Evolutionary conservation across 2,329 filamentous ascomycete genomes (phyloP), one percentile per base, ranked within the genome.

Genomic region (Catunica adiposa): DNA sequence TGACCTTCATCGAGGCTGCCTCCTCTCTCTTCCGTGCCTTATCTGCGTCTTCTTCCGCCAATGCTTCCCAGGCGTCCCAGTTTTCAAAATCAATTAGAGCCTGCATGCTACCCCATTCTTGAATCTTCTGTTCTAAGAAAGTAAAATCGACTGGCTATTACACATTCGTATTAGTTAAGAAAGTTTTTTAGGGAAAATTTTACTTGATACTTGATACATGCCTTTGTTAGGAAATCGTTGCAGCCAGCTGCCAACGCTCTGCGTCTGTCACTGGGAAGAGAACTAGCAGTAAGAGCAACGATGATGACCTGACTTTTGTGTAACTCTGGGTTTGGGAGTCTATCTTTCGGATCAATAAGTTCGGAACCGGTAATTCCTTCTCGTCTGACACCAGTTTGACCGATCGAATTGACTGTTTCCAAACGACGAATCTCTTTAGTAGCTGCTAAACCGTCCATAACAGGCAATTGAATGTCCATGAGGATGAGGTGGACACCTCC

Each of bases 81-180:
- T 92, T 92, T 66, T 97, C 90, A 66, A 92, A 97, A 71, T 98
- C 92, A 64, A 98, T 97, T 23, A 98, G 77, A 8, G 92, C 92
- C 72, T 97, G 92, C 92, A 98, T 98, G 72, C 92, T 97, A 56
- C 92, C 92, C 92, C 92, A 98, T 74, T 98, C 92, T 71, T 94
- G 96, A 62, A 97, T 89, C 68, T 98, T 98, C 57, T 90, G 82
- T 67, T 96, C 88, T 25, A 98, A 79, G 89, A 90, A 98, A 58
- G 94, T 85, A 65, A 96, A 96, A 67, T 94, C 94, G 62, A 98
- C 90, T 20, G 92, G 92, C 87, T 95, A 65, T 46, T 51, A 9
- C 31, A 2, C 42, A 48, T 8, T 2, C n/a, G n/a, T 17, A 2
- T 37, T 40, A 29, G 31, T 38, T 5, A 5, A 5, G 29, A 11